phyloP scores from a whole-genome alignment of 768 basidiomycete species.

The Kwoniella mangroviensis region DNA sequence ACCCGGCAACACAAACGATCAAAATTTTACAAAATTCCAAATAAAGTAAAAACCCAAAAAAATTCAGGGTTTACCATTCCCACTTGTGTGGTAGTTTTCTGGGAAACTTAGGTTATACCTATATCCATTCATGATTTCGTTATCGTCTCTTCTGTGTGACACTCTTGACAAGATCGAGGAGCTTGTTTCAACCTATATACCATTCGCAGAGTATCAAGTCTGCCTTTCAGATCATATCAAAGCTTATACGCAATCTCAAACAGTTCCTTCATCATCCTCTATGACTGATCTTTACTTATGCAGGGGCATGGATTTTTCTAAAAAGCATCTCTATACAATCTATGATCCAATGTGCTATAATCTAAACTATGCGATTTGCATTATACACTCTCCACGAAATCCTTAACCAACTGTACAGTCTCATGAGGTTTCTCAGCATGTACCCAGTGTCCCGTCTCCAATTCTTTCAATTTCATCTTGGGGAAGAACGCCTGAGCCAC shows the following conservation, averaged over 20 bases:
- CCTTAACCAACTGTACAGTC: conserved; percentile 58
- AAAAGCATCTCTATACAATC: too few relatives aligned
- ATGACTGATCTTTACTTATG: too few relatives aligned
- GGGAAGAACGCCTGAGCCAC: conserved; percentile 75
- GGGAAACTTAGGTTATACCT: neutral
- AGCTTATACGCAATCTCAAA: too few relatives aligned
- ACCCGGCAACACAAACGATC: neutral
- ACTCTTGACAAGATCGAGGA: too few relatives aligned
- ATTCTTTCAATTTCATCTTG: conserved; percentile 64
- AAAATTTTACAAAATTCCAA: neutral
- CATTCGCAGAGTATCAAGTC: too few relatives aligned
- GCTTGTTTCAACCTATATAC: too few relatives aligned
- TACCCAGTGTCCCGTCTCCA: conserved; percentile 89
- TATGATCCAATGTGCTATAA: too few relatives aligned
- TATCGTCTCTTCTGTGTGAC: too few relatives aligned
- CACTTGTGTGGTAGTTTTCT: neutral
- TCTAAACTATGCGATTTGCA: too few relatives aligned
- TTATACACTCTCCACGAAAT: conserved; percentile 50
- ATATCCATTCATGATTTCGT: neutral
- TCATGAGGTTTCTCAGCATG: conserved; percentile 73
- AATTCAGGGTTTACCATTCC: neutral
- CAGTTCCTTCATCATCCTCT: too few relatives aligned
- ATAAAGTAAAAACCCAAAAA: neutral
- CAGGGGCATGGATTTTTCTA: too few relatives aligned
- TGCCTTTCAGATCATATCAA: too few relatives aligned